These are phyloP conservation scores for Aegilops bicornis DNA, from an alignment of 176 grass and related monocot genomes.

Conservation along the genomic window DNA sequence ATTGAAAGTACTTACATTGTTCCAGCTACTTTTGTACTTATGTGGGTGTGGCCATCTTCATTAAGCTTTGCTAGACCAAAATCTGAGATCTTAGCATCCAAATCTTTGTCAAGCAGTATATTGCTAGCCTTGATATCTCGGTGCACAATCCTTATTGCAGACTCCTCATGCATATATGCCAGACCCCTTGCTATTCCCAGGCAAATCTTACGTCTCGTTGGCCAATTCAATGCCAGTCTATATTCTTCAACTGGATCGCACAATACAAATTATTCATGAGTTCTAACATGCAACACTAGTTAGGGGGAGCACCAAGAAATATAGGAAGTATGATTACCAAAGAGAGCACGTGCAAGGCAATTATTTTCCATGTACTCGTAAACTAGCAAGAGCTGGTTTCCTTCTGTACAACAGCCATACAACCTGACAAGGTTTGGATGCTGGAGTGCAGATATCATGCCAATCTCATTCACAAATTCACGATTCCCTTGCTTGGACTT, in stretches of 20 bases:
- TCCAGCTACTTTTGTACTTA: conserved; percentile 90
- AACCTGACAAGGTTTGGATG: conserved; percentile 82
- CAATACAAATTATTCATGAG: conserved; percentile 25
- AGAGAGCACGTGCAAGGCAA: conserved; percentile 72
- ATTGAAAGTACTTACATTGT: conserved; percentile 69
- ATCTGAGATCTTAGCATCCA: conserved; percentile 93
- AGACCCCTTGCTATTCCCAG: conserved; percentile 87
- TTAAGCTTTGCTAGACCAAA: conserved; percentile 94
- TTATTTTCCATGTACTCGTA: conserved; percentile 95
- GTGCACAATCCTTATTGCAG: conserved; percentile 82
- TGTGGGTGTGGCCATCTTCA: conserved; percentile 85
- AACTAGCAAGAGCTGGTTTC: conserved; percentile 68
- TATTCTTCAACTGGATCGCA: conserved; percentile 38
- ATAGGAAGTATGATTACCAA: conserved; percentile 46
- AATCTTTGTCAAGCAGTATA: conserved; percentile 84
- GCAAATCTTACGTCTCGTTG: conserved; percentile 74
- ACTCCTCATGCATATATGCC: conserved; percentile 89
- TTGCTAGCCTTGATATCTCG: conserved; percentile 99
- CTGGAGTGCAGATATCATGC: conserved; percentile 75
- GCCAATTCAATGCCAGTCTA: conserved; percentile 75
- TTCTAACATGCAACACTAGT: conserved; percentile 19
- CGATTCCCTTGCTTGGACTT: conserved; percentile 80
- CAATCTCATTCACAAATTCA: conserved; percentile 89
- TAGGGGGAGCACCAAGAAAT: background rate
- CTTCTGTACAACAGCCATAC: conserved; percentile 78